Conservation (phyloP, 495 filamentous ascomycete genomes). For the Chaetomium cochliodes region DNA sequence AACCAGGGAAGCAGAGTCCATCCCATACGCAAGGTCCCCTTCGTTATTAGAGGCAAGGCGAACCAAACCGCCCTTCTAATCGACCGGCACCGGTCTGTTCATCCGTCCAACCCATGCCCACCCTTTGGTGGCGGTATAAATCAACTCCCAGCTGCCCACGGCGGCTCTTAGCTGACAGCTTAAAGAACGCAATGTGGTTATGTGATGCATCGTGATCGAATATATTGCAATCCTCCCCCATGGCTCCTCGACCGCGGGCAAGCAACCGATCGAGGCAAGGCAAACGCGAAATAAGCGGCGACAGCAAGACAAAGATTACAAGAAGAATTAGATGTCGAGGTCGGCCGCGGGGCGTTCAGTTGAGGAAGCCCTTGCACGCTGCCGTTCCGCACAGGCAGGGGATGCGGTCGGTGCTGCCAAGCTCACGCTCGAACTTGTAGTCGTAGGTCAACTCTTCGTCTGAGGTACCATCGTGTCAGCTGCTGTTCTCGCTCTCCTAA, state of each 20-base stretch:
- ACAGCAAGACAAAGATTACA: background rate
- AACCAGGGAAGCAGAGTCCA: background rate
- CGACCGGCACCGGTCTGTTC: background rate
- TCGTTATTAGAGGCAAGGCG: background rate
- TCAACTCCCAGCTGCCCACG: background rate
- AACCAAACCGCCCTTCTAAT: background rate
- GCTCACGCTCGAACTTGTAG: constrained; percentile 99
- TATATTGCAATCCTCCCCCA: background rate
- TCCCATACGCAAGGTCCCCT: background rate
- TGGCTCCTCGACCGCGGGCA: background rate
- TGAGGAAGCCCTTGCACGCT: constrained; percentile 97
- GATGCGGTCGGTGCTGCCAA: constrained; percentile 90
- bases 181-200: background rate
- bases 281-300: background rate
- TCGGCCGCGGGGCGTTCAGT: constrained; percentile 51
- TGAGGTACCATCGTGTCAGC: constrained; percentile 52
- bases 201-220: background rate
- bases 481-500: constrained; percentile 4
- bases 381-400: constrained; percentile 94
- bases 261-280: background rate
- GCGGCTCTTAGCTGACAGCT: background rate
- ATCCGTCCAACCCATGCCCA: background rate
- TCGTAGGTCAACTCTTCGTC: constrained; percentile 99
- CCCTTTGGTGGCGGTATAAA: background rate
- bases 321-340: background rate